Evolutionary conservation across 768 basidiomycete species (phyloP).

Genomic region (Leccinum obscurum): DNA sequence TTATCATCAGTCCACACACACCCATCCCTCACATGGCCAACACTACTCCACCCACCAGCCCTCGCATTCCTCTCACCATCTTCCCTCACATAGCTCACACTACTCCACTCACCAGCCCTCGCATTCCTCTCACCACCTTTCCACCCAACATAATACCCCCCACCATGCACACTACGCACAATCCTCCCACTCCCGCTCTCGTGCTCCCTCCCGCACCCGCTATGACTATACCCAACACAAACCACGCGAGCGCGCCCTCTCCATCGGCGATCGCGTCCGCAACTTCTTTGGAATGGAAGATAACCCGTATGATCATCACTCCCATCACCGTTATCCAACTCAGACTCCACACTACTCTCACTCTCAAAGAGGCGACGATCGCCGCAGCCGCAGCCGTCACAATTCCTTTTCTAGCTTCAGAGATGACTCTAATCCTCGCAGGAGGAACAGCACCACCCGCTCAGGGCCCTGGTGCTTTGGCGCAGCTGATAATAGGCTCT

Average conservation of each 20-base stretch:
- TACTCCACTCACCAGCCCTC: conserved; percentile 19
- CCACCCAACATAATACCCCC: conserved; percentile 12
- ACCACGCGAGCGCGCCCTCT: conserved; percentile 19
- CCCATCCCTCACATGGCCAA: neutral
- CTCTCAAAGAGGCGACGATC: conserved; percentile 5
- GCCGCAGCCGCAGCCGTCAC: conserved; percentile 28
- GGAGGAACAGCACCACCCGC: conserved; percentile 23
- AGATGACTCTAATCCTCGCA: conserved; percentile 16
- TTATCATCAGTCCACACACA: conserved; percentile 3
- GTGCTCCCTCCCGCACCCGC: conserved; percentile 14
- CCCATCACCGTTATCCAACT: conserved; percentile 15
- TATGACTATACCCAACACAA: conserved; percentile 13
- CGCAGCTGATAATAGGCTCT: conserved; percentile 17
- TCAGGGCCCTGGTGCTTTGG: conserved; percentile 26
- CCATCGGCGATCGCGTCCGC: conserved; percentile 40
- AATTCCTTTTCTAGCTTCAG: conserved; percentile 27
- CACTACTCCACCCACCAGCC: conserved; percentile 14
- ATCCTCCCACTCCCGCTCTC: conserved; percentile 16
- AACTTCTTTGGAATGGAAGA: conserved; percentile 33
- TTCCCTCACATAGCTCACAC: neutral
- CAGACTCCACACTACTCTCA: conserved; percentile 1
- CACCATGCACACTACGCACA: conserved; percentile 11
- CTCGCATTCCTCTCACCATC: conserved; percentile 22
- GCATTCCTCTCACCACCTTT: conserved; percentile 19
- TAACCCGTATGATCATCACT: neutral